phyloP scores from a whole-genome alignment of 768 basidiomycete species.

The Tulasnella sp. region DNA sequence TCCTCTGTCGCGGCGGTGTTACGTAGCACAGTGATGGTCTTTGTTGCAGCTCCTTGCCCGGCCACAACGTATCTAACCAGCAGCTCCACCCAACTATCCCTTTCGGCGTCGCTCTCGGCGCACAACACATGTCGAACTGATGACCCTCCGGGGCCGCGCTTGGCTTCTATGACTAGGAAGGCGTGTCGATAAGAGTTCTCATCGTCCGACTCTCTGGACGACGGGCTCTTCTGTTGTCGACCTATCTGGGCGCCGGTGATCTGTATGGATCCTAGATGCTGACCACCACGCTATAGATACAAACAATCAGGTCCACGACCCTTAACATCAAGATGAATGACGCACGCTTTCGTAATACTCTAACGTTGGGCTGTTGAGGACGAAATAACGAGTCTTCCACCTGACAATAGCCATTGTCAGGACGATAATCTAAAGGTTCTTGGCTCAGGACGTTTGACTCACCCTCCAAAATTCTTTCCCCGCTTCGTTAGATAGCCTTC shows the following conservation, averaged over 20 bases:
- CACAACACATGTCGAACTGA: slow-evolving; percentile 85
- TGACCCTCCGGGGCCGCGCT: slow-evolving; percentile 55
- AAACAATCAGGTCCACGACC: slow-evolving; percentile 2
- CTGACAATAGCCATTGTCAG: slow-evolving; percentile 8
- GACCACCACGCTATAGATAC: slow-evolving; percentile 57
- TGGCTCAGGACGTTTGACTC: slow-evolving; percentile 14
- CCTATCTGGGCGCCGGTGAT: slow-evolving; percentile 95
- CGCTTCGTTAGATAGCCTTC: slow-evolving; percentile 94
- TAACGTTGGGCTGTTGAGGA: slow-evolving; percentile 77
- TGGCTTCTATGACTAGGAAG: slow-evolving; percentile 89
- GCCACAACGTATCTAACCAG: slow-evolving; percentile 82
- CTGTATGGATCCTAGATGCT: slow-evolving; percentile 79
- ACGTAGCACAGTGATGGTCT: neutral
- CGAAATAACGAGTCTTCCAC: slow-evolving; percentile 94
- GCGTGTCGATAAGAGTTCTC: slow-evolving; percentile 95
- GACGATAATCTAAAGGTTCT: neutral
- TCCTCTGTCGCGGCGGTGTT: neutral
- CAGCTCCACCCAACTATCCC: slow-evolving; percentile 91
- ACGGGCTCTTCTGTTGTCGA: slow-evolving; percentile 64
- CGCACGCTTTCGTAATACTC: slow-evolving; percentile 94
- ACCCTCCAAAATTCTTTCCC: slow-evolving; percentile 93
- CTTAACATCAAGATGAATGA: neutral
- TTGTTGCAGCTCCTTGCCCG: slow-evolving; percentile 13
- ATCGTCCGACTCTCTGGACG: slow-evolving; percentile 48
- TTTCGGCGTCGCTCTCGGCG: slow-evolving; percentile 87